These are phyloP conservation scores for Coniochaeta prunicola DNA, from an alignment of 2,329 filamentous ascomycete genomes.

Conservation along the genomic window DNA sequence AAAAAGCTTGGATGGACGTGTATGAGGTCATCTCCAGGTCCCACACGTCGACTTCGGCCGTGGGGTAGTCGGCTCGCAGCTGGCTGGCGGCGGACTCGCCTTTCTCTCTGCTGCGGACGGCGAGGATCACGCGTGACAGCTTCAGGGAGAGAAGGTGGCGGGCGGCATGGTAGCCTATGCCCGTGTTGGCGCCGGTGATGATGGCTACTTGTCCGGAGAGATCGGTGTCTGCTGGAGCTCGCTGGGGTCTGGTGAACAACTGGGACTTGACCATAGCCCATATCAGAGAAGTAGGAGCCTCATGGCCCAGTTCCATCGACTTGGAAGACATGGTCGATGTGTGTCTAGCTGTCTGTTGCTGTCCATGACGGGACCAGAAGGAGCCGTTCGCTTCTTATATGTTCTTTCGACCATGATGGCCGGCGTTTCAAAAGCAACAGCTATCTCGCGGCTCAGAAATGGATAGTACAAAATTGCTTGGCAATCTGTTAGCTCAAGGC, in stretches of 20 bases:
- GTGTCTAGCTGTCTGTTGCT: not conserved
- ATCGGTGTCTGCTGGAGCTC: not conserved
- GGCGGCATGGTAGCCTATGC: not conserved
- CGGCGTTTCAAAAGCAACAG: not conserved
- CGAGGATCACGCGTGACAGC: slow-evolving; percentile 36
- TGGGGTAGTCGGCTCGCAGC: slow-evolving; percentile 20
- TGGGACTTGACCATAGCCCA: slow-evolving; percentile 1
- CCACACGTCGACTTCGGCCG: slow-evolving; percentile 38
- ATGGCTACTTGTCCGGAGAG: slow-evolving; percentile 4
- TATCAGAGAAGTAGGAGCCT: not conserved
- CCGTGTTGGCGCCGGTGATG: slow-evolving; percentile 7
- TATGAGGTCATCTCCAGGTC: slow-evolving; percentile 40
- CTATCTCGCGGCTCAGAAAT: no score
- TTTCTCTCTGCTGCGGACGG: slow-evolving; percentile 32
- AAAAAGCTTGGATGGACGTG: slow-evolving; percentile 35
- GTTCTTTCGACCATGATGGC: not conserved
- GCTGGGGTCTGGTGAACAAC: slow-evolving; percentile 2
- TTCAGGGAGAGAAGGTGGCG: slow-evolving; percentile 8
- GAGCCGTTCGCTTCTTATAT: not conserved
- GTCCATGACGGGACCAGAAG: not conserved
- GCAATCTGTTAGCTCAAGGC: no score
- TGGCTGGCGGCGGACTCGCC: slow-evolving; percentile 32
- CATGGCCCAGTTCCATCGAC: not conserved
- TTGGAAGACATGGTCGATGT: not conserved
- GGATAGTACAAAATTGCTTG: not conserved